Conservation (phyloP, 768 basidiomycete genomes). For the Auricularia sp. region DNA sequence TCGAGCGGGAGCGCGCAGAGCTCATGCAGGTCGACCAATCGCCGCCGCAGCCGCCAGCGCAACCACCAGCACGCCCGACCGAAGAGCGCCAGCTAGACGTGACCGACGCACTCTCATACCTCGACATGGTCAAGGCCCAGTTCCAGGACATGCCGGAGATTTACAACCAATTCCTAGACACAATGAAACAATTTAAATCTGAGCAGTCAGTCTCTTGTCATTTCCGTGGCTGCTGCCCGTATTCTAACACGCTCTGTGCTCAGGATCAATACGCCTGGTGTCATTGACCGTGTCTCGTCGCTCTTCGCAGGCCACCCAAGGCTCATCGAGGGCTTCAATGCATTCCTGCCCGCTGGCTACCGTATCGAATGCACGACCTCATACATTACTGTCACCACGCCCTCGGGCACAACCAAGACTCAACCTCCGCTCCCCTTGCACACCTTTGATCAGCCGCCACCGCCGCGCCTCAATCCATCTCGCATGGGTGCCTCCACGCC, state of each 20-base stretch:
- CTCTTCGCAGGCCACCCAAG: slow-evolving; percentile 84
- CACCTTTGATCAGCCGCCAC: too few relatives aligned
- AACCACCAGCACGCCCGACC: not conserved
- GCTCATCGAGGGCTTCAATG: slow-evolving; percentile 97
- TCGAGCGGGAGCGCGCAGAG: too few relatives aligned
- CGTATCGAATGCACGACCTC: slow-evolving; percentile 63
- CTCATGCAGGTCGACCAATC: not conserved
- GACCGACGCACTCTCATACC: slow-evolving; percentile 85
- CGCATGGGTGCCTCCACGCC: too few relatives aligned
- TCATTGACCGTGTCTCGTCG: slow-evolving; percentile 88
- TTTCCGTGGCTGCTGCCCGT: not conserved
- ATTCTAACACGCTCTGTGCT: not conserved
- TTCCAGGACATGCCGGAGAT: slow-evolving; percentile 89
- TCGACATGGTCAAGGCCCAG: slow-evolving; percentile 89
- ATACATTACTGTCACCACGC: not conserved
- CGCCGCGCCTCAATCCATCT: too few relatives aligned
- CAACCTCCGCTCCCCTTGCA: not conserved
- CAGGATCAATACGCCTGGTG: slow-evolving; percentile 96
- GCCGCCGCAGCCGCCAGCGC: not conserved
- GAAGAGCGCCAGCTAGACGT: slow-evolving; percentile 70
- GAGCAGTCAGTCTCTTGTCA: slow-evolving; percentile 52
- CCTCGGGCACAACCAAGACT: not conserved
- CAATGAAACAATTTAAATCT: slow-evolving; percentile 99
- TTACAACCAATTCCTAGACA: slow-evolving; percentile 89
- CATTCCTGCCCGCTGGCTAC: slow-evolving; percentile 90